These are phyloP conservation scores for Diospyros lotus DNA, from an alignment of 148 eudicot species.

Conservation along the genomic window DNA sequence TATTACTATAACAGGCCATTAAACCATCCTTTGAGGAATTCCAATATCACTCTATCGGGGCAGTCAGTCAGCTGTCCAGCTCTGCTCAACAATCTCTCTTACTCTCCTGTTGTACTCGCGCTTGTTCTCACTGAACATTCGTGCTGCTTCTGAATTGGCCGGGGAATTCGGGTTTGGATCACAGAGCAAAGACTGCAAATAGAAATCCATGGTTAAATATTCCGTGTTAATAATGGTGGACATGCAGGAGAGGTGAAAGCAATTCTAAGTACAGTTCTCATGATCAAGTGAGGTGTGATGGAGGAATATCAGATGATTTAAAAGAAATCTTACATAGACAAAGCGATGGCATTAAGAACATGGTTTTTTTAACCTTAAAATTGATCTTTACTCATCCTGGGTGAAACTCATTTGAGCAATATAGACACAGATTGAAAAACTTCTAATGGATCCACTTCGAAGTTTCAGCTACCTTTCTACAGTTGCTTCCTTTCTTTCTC, in stretches of 20 bases:
- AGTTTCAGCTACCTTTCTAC: not conserved
- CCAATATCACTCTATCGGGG: not conserved
- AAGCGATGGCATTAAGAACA: too few species aligned
- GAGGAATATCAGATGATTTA: too few species aligned
- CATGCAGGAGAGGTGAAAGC: too few species aligned
- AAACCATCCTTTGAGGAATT: conserved; percentile 9
- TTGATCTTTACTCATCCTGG: too few species aligned
- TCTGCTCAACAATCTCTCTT: conserved; percentile 42
- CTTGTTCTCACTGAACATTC: conserved; percentile 68
- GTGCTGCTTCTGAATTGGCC: conserved; percentile 76
- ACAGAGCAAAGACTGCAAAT: conserved; percentile 58
- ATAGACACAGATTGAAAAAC: not conserved
- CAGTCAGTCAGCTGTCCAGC: conserved; percentile 44
- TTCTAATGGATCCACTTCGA: not conserved
- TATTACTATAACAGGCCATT: conserved; percentile 18
- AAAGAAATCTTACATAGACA: too few species aligned
- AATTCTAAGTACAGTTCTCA: too few species aligned
- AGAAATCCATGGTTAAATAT: not conserved
- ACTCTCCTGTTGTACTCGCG: conserved; percentile 62
- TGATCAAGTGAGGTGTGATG: too few species aligned
- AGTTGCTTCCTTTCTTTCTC: not conserved
- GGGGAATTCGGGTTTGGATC: conserved; percentile 79
- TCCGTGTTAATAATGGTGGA: too few species aligned
- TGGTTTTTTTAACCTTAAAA: too few species aligned
- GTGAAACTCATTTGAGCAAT: not conserved